Conservation (phyloP, 75 land plant genomes). For the Selaginella tamariscina region DNA sequence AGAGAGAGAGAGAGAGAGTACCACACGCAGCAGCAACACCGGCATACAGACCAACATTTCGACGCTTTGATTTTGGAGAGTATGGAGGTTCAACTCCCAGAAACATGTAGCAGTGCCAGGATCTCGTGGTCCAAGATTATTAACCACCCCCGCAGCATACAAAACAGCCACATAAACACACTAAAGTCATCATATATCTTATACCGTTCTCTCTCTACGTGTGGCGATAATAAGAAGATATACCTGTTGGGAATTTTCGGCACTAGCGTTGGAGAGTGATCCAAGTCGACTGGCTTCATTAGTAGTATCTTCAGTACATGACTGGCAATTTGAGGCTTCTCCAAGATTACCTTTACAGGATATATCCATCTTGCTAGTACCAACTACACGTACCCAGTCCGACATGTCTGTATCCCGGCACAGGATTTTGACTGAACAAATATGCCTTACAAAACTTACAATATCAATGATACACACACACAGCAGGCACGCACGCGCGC, state of each 20-base stretch:
- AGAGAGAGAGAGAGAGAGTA: too few species aligned
- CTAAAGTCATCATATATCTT: constrained; percentile 13
- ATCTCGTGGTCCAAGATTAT: constrained; percentile 36
- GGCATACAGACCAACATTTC: neutral
- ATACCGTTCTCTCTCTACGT: too few species aligned
- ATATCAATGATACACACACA: too few species aligned
- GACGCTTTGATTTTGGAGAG: neutral
- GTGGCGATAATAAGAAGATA: too few species aligned
- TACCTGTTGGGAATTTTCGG: too few species aligned
- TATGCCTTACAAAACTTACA: too few species aligned
- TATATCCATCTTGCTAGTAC: constrained; percentile 22
- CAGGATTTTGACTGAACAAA: constrained; percentile 18
- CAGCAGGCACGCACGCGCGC: too few species aligned
- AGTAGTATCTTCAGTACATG: constrained; percentile 37
- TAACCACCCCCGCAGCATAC: constrained; percentile 56
- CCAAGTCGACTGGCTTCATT: neutral
- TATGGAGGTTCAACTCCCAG: constrained; percentile 5
- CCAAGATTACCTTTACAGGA: constrained; percentile 41
- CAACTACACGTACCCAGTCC: constrained; percentile 34
- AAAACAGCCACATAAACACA: constrained; percentile 39
- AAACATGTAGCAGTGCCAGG: constrained; percentile 35
- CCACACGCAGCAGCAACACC: too few species aligned
- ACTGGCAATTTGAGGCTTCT: constrained; percentile 28
- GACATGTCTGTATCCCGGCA: constrained; percentile 31
- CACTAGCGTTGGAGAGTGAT: neutral